Conservation (phyloP, 2,329 filamentous ascomycete species). For the Phialophora verrucosa region DNA sequence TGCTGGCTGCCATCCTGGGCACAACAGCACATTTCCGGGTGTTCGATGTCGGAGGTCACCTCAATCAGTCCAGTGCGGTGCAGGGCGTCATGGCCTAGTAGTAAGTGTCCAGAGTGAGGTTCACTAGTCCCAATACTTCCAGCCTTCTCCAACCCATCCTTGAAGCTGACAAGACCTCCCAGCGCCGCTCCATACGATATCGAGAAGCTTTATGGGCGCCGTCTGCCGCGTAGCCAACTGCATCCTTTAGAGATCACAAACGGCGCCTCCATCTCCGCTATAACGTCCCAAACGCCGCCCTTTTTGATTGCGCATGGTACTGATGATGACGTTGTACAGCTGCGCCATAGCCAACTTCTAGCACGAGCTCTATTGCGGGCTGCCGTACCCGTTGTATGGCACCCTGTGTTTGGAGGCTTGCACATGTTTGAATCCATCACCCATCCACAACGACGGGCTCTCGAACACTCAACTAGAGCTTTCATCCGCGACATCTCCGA, state of each 20-base stretch:
- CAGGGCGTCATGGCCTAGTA: conserved; percentile 2
- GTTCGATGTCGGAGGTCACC: conserved; percentile 14
- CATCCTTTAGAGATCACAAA: not conserved
- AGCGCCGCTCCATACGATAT: not conserved
- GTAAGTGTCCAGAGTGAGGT: not conserved
- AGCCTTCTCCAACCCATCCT: not conserved
- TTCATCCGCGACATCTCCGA: not conserved
- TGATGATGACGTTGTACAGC: not conserved
- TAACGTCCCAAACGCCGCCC: not conserved
- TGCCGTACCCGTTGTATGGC: not conserved
- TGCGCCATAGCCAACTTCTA: not conserved
- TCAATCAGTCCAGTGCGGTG: not conserved
- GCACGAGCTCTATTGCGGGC: not conserved
- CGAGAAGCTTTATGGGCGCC: not conserved
- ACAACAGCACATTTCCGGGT: conserved; percentile 11
- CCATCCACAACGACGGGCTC: not conserved
- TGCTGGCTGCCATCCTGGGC: conserved; percentile 23
- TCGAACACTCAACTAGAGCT: not conserved
- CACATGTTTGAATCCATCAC: not conserved
- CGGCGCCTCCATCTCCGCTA: not conserved
- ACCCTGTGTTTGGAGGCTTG: not conserved
- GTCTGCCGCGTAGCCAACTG: not conserved
- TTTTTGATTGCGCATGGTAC: conserved; percentile 5
- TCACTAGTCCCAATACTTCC: not conserved
- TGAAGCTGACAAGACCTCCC: not conserved